These are phyloP conservation scores for Sclerotinia nivalis DNA, from an alignment of 2,329 filamentous ascomycete genomes.

Conservation along the genomic window DNA sequence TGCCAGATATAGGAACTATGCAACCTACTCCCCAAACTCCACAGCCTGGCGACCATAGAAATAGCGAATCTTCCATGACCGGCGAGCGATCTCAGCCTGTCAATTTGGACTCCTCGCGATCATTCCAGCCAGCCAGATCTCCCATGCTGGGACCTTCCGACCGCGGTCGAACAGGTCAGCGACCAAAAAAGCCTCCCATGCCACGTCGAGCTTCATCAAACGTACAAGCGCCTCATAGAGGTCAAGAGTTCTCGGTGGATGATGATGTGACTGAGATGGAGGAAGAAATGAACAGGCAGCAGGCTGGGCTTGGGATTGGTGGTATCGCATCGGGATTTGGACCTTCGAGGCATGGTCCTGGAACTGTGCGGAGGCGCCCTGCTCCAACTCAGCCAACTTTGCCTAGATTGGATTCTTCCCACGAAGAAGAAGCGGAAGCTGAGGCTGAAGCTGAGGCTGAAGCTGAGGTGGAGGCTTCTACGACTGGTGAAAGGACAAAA, in stretches of 20 bases:
- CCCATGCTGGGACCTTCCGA: conserved; percentile 40
- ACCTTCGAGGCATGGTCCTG: conserved; percentile 49
- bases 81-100: conserved; percentile 36
- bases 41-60: conserved; percentile 32
- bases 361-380: conserved; percentile 52
- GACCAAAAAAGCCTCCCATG: conserved; percentile 64
- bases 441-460: conserved; percentile 34
- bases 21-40: conserved; percentile 24
- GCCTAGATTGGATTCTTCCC: conserved; percentile 50
- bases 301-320: conserved; percentile 43
- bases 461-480: conserved; percentile 21
- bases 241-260: conserved; percentile 87
- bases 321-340: conserved; percentile 41
- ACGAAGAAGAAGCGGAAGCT: conserved; percentile 47
- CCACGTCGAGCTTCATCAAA: conserved; percentile 74
- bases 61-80: conserved; percentile 36
- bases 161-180: conserved; percentile 41
- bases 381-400: conserved; percentile 49
- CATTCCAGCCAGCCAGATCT: conserved; percentile 35
- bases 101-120: conserved; percentile 39
- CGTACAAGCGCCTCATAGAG: conserved; percentile 69
- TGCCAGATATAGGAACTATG: conserved; percentile 34
- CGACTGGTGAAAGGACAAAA: conserved; percentile 27
- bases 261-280: conserved; percentile 82
- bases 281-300: conserved; percentile 58